Base-by-base conservation (phyloP, 768 basidiomycete genomes). In the Psilocybe sp. region DNA sequence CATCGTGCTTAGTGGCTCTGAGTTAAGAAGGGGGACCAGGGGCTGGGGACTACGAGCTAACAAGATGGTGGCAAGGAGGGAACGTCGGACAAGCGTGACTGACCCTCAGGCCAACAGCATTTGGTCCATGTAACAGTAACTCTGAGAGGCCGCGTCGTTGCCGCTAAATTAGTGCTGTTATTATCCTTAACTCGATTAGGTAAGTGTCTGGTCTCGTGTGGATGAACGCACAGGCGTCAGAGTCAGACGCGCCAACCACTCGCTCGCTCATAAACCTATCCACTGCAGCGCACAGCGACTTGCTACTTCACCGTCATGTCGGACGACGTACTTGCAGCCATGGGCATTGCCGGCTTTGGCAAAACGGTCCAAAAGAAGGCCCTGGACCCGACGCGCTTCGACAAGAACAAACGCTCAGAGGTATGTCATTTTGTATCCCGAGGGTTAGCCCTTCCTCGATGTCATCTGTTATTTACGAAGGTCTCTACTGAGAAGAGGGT, bases 301-400 rank as follows among this genome's bases (percentile, higher is more conserved):
- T 44, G 9, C 15, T 38, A 36, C 13, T 36, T 19, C 42, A 23
- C n/a, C 37, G 59, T 38, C 44, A 71, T 73, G 73, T 54, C 70
- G 19, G 80, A 84, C 66, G 89, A 91, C 53, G 69, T 92, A 15
- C 78, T 92, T 59, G 82, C 86, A 2, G 81, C 85, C 10, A 92
- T 94, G 86, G 91, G 91, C 5, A 88, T 93, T 49, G 59, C 81
- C 59, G 87, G 87, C 18, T 94, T 94, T 62, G 92, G 92, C 19
- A 93, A 92, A 69, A 68, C 83, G 39, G 61, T 70, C 19, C 78
- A 82, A 64, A 84, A 83, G 69, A 82, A 76, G 53, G 69, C 79
- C 62, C 76, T 91, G 16, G 86, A 90, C 63, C 83, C 86, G n/a
- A 64, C 76, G n/a, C 73, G 88, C 51, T 89, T 92, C 55, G 87